Evolutionary conservation across 2,329 filamentous ascomycete species (phyloP), one percentile per base, ranked within the genome.

Genomic region (Microsporum ferrugineum): DNA sequence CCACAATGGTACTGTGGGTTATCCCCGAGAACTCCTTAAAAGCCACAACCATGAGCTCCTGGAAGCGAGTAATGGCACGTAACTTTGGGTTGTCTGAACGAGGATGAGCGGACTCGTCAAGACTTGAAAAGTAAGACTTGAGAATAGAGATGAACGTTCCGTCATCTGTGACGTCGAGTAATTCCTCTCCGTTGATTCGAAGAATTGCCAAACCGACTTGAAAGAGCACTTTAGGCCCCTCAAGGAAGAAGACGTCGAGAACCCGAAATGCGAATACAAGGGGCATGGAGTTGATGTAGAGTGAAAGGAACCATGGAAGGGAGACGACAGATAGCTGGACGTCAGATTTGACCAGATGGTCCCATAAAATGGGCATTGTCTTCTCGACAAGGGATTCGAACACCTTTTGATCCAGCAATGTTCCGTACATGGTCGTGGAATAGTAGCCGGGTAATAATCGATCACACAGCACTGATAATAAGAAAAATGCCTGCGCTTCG

Each of bases 271-370:
- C 94, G 75, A 97, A 99, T 1, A 97, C 91, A 14, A 99, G 80
- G 3, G 94, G 94, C 94, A 99, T 99, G 1, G 92, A 97, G 80
- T 99, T 99, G 79, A 99, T 95, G 76, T 97, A 99, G 17, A 99
- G 81, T 3, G 92, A 97, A 61, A 99, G 80, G 72, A 99, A 99
- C 94, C 94, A 99, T 2, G 94, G 94, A 49, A 99, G 80, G 7
- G 92, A 97, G 14, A 97, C 94, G 38, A 99, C 94, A 0, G 94
- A 97, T 23, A 99, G 83, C 73, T 99, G 95, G 27, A 99, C 91
- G 70, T 99, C 94, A 62, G 88, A 94, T 76, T 94, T 95, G 66
- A 91, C 88, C n/a, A 99, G 84, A 70, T 99, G 94, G 27, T 97
- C 92, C 91, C 94, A 99, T 14, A 99, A 82, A 62, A 99, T 88